Percentiles rank a stretch among this genome's conserved stretches.
Conservation (phyloP, 78 protist species). For the Emiliania huxleyi region DNA sequence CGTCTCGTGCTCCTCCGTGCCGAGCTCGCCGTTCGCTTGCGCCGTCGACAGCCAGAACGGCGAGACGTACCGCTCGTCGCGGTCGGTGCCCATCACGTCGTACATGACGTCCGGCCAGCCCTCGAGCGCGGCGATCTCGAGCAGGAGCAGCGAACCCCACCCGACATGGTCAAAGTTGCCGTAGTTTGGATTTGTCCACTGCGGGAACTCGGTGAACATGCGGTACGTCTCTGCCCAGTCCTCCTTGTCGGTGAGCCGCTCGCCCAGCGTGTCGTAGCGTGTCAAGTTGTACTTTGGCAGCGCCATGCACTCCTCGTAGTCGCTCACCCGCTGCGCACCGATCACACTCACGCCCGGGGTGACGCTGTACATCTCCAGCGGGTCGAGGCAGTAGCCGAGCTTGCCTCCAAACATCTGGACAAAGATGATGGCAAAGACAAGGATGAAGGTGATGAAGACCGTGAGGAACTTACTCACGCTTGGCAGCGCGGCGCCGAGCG, state of each 20-base stretch:
- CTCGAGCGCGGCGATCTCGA: conserved; percentile 33
- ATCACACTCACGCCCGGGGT: neutral
- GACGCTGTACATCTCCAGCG: neutral
- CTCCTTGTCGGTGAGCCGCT: neutral
- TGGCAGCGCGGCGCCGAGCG: conserved; percentile 37
- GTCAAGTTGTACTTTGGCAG: neutral
- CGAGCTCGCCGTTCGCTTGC: neutral
- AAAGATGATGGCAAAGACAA: conserved; percentile 55
- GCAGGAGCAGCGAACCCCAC: neutral
- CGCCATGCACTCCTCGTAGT: neutral
- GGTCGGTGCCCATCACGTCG: conserved; percentile 13
- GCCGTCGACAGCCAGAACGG: neutral
- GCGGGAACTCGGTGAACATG: neutral
- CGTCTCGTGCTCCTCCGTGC: neutral
- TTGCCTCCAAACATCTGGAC: conserved; percentile 32
- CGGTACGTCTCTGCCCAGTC: neutral
- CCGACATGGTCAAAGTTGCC: conserved; percentile 45
- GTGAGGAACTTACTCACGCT: conserved; percentile 31
- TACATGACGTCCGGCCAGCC: conserved; percentile 53
- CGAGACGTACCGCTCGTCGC: neutral
- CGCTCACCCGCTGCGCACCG: neutral
- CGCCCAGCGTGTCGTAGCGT: neutral
- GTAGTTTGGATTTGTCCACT: neutral
- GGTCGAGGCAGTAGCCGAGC: neutral
- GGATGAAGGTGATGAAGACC: conserved; percentile 27